phyloP scores from a whole-genome alignment of 192 early-diverging fungal genomes.

The Paraglomus occultum region DNA sequence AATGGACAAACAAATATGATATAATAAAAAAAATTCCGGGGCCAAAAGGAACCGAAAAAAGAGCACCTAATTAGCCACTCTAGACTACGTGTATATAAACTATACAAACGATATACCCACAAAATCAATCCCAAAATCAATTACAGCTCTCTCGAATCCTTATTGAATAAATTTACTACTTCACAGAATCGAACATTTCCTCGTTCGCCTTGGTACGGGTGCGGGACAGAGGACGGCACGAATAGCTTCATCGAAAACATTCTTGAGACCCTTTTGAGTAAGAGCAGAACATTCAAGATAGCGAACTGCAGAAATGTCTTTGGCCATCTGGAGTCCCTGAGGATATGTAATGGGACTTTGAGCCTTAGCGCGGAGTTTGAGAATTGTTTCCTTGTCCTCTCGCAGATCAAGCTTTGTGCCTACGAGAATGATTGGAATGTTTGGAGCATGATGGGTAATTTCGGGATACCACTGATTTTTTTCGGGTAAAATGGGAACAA shows the following conservation, averaged over 20 bases:
- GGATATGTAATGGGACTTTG: slow-evolving; percentile 86
- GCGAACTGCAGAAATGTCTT: slow-evolving; percentile 86
- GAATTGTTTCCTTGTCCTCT: slow-evolving; percentile 88
- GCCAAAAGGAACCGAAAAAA: no score
- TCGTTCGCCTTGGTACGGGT: slow-evolving; percentile 58
- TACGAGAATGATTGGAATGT: slow-evolving; percentile 89
- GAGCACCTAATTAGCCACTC: no score
- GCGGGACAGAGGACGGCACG: slow-evolving; percentile 85
- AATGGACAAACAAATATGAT: no score
- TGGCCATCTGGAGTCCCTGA: slow-evolving; percentile 85
- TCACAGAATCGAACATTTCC: slow-evolving; percentile 79
- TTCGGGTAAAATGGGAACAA: not conserved
- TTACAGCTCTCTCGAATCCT: not conserved
- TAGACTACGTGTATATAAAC: no score
- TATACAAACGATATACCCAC: no score
- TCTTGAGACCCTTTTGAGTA: slow-evolving; percentile 97
- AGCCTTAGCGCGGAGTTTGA: slow-evolving; percentile 81
- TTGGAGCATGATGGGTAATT: slow-evolving; percentile 92
- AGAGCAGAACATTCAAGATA: slow-evolving; percentile 98
- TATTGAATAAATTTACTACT: not conserved
- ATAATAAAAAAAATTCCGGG: no score
- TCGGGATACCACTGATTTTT: slow-evolving; percentile 88
- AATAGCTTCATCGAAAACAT: slow-evolving; percentile 98
- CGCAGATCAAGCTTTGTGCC: slow-evolving; percentile 98
- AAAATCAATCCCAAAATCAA: no score